A percentile compares a stretch with the other conserved stretches of the same genome.
Conservation (phyloP, 2,329 filamentous ascomycete species). For the Beauveria scarabaeidicola region DNA sequence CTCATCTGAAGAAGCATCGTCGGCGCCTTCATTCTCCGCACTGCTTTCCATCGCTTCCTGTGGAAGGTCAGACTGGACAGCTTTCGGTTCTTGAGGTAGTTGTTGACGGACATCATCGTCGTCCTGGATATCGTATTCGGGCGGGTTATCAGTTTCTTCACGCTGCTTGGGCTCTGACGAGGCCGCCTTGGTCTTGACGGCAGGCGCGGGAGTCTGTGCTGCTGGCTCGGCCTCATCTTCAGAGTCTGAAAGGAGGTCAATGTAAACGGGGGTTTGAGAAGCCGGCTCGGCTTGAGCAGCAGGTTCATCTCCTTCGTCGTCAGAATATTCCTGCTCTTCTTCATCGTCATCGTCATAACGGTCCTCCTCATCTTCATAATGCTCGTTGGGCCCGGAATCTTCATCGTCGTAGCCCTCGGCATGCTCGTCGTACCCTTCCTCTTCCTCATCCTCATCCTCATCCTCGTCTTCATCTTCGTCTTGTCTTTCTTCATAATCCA, state of each 20-base stretch:
- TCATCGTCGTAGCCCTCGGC: slow-evolving; percentile 13
- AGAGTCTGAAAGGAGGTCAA: slow-evolving; percentile 29
- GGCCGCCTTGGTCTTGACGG: neutral
- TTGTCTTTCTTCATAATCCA: slow-evolving; percentile 14
- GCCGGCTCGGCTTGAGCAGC: slow-evolving; percentile 1
- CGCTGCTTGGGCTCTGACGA: neutral
- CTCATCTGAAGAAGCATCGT: slow-evolving; percentile 6
- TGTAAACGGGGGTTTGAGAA: slow-evolving; percentile 24
- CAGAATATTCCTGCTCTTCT: slow-evolving; percentile 6
- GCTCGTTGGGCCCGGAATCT: slow-evolving; percentile 2
- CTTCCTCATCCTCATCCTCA: slow-evolving; percentile 2
- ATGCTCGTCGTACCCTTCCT: slow-evolving; percentile 14
- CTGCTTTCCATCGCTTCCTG: neutral
- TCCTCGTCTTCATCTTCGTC: slow-evolving; percentile 10
- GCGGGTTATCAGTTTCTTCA: neutral
- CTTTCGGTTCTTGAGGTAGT: neutral
- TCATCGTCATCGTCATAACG: slow-evolving; percentile 14
- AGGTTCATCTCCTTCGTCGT: slow-evolving; percentile 10
- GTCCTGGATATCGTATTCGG: neutral
- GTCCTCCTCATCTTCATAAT: slow-evolving; percentile 15
- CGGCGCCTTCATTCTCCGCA: neutral
- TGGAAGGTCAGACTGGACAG: neutral
- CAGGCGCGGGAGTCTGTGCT: neutral
- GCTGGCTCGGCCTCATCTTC: slow-evolving; percentile 20
- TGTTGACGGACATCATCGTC: neutral